phyloP scores from a whole-genome alignment of 2,329 filamentous ascomycete species.

The Thielaviopsis populi region DNA sequence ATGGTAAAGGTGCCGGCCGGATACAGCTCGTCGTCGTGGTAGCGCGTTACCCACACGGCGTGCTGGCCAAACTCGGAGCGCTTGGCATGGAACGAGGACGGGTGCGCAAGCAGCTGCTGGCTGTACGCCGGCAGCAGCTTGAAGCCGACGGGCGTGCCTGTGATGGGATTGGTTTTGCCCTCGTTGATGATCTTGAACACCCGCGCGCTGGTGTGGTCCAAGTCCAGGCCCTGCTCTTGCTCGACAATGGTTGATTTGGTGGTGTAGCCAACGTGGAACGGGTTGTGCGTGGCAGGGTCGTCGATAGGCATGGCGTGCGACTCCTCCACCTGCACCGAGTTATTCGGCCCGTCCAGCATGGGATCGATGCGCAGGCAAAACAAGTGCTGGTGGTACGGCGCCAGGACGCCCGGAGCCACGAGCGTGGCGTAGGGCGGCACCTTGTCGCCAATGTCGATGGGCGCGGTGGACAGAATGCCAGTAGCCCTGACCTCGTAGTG shows the following conservation, averaged over 20 bases:
- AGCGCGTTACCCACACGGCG: constrained; percentile 31
- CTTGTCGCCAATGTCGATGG: constrained; percentile 38
- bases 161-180: constrained; percentile 28
- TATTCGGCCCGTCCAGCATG: constrained; percentile 43
- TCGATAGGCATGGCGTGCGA: constrained; percentile 29
- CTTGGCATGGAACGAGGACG: constrained; percentile 26
- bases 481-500: constrained; percentile 26
- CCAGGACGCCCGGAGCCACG: constrained; percentile 47
- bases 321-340: constrained; percentile 34
- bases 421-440: constrained; percentile 42
- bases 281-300: constrained; percentile 31
- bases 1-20: constrained; percentile 31
- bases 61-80: constrained; percentile 31
- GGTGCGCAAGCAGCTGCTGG: constrained; percentile 29
- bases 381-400: constrained; percentile 54
- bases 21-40: constrained; percentile 30
- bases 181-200: constrained; percentile 36
- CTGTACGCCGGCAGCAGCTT: constrained; percentile 33
- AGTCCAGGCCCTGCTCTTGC: constrained; percentile 32
- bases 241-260: constrained; percentile 31
- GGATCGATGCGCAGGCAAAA: constrained; percentile 53
- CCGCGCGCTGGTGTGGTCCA: constrained; percentile 34
- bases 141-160: constrained; percentile 31
- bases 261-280: constrained; percentile 34
- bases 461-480: constrained; percentile 31